Evolutionary conservation across 805 yeast species (phyloP).

Genomic region (Nadsonia fulvescens): DNA sequence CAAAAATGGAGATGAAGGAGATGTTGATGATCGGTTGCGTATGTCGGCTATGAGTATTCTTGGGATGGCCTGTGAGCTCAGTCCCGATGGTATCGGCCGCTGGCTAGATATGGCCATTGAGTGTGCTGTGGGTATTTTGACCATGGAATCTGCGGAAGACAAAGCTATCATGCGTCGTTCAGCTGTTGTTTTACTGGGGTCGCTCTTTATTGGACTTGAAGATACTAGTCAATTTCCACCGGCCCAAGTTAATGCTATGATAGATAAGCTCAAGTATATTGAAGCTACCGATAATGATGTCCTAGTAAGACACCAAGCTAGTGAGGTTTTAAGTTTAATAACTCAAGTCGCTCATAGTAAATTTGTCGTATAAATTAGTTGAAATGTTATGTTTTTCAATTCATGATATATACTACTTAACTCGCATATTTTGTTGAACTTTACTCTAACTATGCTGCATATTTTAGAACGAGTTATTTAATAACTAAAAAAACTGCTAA

Average conservation of each 20-base stretch:
- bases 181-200: conserved; percentile 43
- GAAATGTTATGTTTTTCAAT: too few relatives aligned
- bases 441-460: too few relatives aligned
- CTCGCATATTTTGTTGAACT: too few relatives aligned
- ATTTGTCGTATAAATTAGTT: too few relatives aligned
- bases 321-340: too few relatives aligned
- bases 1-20: conserved; percentile 2
- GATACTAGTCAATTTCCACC: conserved; percentile 14
- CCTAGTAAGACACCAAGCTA: conserved; percentile 17
- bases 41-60: conserved; percentile 77
- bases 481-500: too few relatives aligned
- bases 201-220: conserved; percentile 15
- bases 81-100: conserved; percentile 33
- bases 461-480: too few relatives aligned
- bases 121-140: conserved; percentile 58
- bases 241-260: conserved; percentile 12
- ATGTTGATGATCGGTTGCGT: conserved; percentile 53
- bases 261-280: conserved; percentile 10
- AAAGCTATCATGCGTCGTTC: conserved; percentile 44
- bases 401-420: too few relatives aligned
- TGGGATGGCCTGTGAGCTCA: conserved; percentile 48
- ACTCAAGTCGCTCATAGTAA: too few relatives aligned
- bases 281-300: conserved; percentile 16
- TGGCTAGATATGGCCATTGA: conserved; percentile 45
- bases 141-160: conserved; percentile 34